A percentile compares a stretch with the other conserved stretches of the same genome.
phyloP scores from a whole-genome alignment of 371 early-diverging fungal species.

The Thermomucor indicae-seudaticae region DNA sequence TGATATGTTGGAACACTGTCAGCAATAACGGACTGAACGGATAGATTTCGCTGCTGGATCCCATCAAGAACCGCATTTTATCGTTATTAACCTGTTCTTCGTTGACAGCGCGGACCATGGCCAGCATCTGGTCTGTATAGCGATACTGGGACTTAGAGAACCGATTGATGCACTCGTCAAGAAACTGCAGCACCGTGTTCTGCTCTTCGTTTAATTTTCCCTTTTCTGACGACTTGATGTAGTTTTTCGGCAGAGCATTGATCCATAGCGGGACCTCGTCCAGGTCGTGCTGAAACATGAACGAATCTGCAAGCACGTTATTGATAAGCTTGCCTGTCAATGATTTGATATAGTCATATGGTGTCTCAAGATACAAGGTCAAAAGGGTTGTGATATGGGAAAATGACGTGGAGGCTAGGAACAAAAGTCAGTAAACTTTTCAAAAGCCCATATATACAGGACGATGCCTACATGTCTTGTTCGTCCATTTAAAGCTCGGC shows the following conservation, averaged over 20 bases:
- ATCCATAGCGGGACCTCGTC: conserved; percentile 64
- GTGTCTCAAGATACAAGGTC: conserved; percentile 51
- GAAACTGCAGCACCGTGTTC: conserved; percentile 47
- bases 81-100: conserved; percentile 10
- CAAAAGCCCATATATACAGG: not conserved
- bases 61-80: not conserved
- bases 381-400: conserved; percentile 61
- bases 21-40: conserved; percentile 58
- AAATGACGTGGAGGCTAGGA: conserved; percentile 39
- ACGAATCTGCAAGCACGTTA: conserved; percentile 53
- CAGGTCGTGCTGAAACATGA: conserved; percentile 62
- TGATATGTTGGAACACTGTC: conserved; percentile 48
- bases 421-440: not conserved
- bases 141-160: conserved; percentile 59
- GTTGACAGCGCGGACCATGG: not conserved
- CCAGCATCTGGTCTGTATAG: conserved; percentile 54
- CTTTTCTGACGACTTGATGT: not conserved
- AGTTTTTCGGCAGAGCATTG: conserved; percentile 45
- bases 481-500: conserved; percentile 68
- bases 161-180: conserved; percentile 61
- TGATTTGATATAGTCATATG: conserved; percentile 42
- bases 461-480: conserved; percentile 39
- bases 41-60: conserved; percentile 3
- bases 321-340: conserved; percentile 46
- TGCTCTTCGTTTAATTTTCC: conserved; percentile 26